Conservation (phyloP, 768 basidiomycete species). For the Boletus tylopilopsis region DNA sequence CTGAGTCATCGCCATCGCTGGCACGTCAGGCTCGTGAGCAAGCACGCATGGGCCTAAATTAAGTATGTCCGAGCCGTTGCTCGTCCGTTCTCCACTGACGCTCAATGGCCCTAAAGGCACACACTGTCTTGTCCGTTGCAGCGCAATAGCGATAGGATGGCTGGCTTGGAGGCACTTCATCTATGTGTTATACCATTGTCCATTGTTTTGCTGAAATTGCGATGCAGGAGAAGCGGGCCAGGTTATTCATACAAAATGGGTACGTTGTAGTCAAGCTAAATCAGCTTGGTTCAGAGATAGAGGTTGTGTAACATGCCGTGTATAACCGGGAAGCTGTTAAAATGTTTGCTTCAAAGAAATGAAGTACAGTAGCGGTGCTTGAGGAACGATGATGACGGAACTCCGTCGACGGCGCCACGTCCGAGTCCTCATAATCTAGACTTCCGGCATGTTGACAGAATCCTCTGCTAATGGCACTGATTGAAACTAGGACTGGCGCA, state of each 20-base stretch:
- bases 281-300: constrained; percentile 45
- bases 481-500: not conserved
- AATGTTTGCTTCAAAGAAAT: constrained; percentile 51
- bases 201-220: not conserved
- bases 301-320: constrained; percentile 58
- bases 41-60: not conserved
- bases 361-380: not conserved
- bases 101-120: not conserved
- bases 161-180: not conserved
- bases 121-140: not conserved
- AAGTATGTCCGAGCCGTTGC: not conserved
- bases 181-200: not conserved
- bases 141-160: not conserved
- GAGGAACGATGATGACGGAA: constrained; percentile 5
- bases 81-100: not conserved
- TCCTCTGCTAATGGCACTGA: not conserved
- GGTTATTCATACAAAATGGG: constrained; percentile 55
- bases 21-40: no score
- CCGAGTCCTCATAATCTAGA: no score
- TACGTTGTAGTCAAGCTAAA: constrained; percentile 50
- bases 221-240: constrained; percentile 27
- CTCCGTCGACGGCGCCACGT: constrained; percentile 1
- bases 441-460: no score
- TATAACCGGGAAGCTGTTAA: constrained; percentile 39
- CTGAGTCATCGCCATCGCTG: no score